Percentiles rank a stretch among this genome's conserved stretches.
phyloP scores from a whole-genome alignment of 2,329 filamentous ascomycete genomes.

The Fulvia fulva region DNA sequence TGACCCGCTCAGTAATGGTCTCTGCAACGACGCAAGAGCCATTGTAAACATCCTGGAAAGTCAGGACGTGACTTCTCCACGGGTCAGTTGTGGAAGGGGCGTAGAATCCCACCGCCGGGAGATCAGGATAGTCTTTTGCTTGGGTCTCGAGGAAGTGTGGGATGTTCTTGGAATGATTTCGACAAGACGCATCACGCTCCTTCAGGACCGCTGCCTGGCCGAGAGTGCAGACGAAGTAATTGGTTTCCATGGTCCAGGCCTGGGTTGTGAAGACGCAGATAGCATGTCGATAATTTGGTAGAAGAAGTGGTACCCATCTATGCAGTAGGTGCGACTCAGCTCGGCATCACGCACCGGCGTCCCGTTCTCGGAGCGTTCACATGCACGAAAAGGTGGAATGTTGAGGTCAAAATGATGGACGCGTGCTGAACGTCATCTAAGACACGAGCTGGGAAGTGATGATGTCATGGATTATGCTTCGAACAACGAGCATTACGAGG shows the following conservation, averaged over 20 bases:
- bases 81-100: slow-evolving; percentile 22
- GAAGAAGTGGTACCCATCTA: background rate
- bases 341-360: background rate
- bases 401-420: background rate
- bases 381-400: background rate
- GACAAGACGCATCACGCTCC: slow-evolving; percentile 7
- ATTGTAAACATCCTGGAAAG: slow-evolving; percentile 35
- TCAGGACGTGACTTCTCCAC: slow-evolving; percentile 30
- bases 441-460: background rate
- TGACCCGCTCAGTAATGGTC: slow-evolving; percentile 22
- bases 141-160: slow-evolving; percentile 50
- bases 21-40: slow-evolving; percentile 37
- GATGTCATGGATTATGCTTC: background rate
- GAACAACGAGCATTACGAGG: background rate
- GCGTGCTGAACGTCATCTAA: background rate
- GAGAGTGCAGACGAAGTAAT: slow-evolving; percentile 60
- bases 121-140: slow-evolving; percentile 36
- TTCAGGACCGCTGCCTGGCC: slow-evolving; percentile 49
- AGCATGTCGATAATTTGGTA: background rate
- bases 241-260: slow-evolving; percentile 26
- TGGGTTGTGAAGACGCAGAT: too few species aligned
- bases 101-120: slow-evolving; percentile 51
- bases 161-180: slow-evolving; percentile 44
- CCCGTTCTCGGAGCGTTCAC: background rate
- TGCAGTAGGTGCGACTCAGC: background rate